Evolutionary conservation across 768 basidiomycete genomes (phyloP).

Genomic region (Boletus sp.): DNA sequence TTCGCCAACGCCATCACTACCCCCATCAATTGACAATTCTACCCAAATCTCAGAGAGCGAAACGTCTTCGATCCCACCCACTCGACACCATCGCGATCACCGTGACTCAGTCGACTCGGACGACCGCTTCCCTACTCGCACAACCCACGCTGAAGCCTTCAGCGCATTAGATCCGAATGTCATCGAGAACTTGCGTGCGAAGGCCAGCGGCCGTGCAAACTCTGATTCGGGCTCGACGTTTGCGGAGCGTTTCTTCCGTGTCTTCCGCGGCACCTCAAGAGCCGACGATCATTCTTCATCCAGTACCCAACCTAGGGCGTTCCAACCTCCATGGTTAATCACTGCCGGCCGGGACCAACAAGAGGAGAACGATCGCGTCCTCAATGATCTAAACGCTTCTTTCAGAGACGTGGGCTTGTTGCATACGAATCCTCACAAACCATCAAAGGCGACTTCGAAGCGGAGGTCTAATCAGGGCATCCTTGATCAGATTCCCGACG

Average conservation of each 20-base stretch:
- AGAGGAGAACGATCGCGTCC: conserved; percentile 65
- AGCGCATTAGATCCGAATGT: conserved; percentile 53
- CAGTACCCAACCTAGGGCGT: conserved; percentile 31
- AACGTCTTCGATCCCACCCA: conserved; percentile 7
- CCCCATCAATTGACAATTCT: conserved; percentile 8
- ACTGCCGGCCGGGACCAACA: conserved; percentile 60
- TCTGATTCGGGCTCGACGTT: conserved; percentile 17
- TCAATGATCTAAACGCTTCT: conserved; percentile 66
- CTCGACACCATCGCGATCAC: conserved; percentile 15
- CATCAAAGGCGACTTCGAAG: conserved; percentile 18
- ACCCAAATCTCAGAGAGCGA: conserved; percentile 6
- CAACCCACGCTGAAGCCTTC: conserved; percentile 62
- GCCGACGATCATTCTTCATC: conserved; percentile 24
- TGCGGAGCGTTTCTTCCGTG: conserved; percentile 22
- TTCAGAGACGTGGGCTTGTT: conserved; percentile 80
- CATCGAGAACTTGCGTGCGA: conserved; percentile 43
- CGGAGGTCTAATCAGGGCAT: conserved; percentile 35
- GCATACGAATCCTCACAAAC: conserved; percentile 47
- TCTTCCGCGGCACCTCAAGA: conserved; percentile 19
- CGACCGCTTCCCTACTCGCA: conserved; percentile 39
- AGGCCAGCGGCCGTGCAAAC: conserved; percentile 26
- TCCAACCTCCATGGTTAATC: conserved; percentile 59
- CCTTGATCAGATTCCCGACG: conserved; percentile 60
- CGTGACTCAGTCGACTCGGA: conserved; percentile 29
- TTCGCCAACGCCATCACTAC: conserved; percentile 17